Percentiles rank a stretch among this genome's conserved stretches.
phyloP scores from a whole-genome alignment of 176 grass and related monocot species.

The Saccharum officinarum region DNA sequence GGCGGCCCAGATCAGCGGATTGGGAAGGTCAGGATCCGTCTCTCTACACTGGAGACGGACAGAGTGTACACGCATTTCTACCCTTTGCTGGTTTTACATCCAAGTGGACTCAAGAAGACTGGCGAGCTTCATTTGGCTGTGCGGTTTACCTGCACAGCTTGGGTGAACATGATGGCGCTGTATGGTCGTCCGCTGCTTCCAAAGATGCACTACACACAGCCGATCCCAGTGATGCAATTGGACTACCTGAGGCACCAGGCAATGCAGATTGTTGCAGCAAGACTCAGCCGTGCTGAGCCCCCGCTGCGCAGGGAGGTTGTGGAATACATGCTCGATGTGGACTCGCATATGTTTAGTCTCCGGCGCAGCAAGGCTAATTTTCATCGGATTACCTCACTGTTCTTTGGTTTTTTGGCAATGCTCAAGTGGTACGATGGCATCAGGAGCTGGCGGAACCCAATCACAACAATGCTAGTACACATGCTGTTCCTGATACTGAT shows the following conservation, averaged over 20 bases:
- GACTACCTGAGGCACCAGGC: constrained; percentile 82
- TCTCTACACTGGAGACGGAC: constrained; percentile 80
- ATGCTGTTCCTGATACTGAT: constrained; percentile 88
- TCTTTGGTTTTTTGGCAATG: constrained; percentile 54
- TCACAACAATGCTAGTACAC: constrained; percentile 81
- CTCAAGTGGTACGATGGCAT: constrained; percentile 78
- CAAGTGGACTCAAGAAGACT: constrained; percentile 87
- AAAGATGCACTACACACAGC: constrained; percentile 93
- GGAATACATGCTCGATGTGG: constrained; percentile 94
- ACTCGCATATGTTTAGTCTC: constrained; percentile 93
- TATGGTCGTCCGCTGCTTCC: constrained; percentile 83
- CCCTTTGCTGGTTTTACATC: constrained; percentile 70
- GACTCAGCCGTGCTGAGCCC: constrained; percentile 82
- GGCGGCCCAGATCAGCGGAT: constrained; percentile 68
- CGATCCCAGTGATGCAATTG: constrained; percentile 71
- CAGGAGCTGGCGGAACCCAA: constrained; percentile 83
- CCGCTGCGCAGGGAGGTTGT: constrained; percentile 77
- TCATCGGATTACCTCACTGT: constrained; percentile 71
- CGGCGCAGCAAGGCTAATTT: constrained; percentile 96
- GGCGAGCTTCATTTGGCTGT: constrained; percentile 88
- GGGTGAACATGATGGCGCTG: constrained; percentile 88
- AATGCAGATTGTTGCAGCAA: constrained; percentile 65
- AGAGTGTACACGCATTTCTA: constrained; percentile 95
- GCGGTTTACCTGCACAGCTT: constrained; percentile 87
- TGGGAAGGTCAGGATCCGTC: constrained; percentile 90